phyloP scores from a whole-genome alignment of 2,329 filamentous ascomycete genomes.

The Venturia carpophila region DNA sequence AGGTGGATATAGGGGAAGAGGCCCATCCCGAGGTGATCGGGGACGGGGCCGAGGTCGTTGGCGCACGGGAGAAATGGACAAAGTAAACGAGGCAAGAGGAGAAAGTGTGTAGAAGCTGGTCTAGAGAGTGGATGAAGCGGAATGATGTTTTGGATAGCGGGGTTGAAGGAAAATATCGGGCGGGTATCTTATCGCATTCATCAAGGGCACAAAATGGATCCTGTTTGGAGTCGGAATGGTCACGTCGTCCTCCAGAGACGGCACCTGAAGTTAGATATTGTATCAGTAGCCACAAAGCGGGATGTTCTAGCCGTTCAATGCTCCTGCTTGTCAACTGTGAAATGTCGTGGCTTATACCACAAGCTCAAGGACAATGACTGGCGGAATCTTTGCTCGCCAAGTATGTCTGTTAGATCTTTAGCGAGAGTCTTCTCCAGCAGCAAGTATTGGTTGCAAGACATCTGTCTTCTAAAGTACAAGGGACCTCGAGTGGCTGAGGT shows the following conservation, averaged over 20 bases:
- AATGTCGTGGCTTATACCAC: neutral
- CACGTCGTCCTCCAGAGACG: neutral
- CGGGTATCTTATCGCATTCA: neutral
- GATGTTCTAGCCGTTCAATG: neutral
- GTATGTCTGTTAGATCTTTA: too few species aligned
- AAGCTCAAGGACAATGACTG: too few species aligned
- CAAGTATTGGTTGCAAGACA: too few species aligned
- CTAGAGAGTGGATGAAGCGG: neutral
- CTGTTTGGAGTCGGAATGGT: neutral
- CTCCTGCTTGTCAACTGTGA: neutral
- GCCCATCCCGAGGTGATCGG: neutral
- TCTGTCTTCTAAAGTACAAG: too few species aligned
- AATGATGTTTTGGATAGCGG: neutral
- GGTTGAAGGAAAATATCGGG: neutral
- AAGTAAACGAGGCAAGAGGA: neutral
- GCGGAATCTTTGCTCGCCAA: too few species aligned
- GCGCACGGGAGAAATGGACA: conserved; percentile 12
- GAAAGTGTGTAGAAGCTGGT: neutral
- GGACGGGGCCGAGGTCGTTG: conserved; percentile 16
- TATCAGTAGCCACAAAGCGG: neutral
- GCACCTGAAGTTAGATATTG: neutral
- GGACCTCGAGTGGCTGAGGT: too few species aligned
- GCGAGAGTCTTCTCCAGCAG: too few species aligned
- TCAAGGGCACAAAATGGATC: neutral
- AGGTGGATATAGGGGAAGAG: conserved; percentile 16